These are phyloP conservation scores for Lipomyces japonicus DNA, from an alignment of 805 yeast species.

Conservation along the genomic window DNA sequence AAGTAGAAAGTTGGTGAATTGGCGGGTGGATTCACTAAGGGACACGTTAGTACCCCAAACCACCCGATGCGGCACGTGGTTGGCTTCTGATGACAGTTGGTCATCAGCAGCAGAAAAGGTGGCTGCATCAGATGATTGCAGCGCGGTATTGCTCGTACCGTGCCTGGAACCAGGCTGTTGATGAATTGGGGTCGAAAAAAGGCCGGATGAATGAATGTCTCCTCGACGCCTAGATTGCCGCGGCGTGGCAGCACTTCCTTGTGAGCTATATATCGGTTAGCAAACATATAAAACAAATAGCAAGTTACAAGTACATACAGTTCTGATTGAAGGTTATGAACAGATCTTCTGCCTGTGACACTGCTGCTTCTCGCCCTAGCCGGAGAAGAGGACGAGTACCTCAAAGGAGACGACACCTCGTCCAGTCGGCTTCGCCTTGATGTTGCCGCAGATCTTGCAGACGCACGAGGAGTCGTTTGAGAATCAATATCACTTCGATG, in stretches of 20 bases:
- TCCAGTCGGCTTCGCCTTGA: slow-evolving; percentile 15
- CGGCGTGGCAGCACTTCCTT: slow-evolving; percentile 9
- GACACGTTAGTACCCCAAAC: slow-evolving; percentile 99
- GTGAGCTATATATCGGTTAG: slow-evolving; percentile 1
- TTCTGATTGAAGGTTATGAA: slow-evolving; percentile 19
- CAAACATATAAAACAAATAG: too few relatives aligned
- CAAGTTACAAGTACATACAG: slow-evolving; percentile 1
- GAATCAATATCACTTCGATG: not conserved
- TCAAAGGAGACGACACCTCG: slow-evolving; percentile 24
- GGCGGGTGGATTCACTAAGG: slow-evolving; percentile 77
- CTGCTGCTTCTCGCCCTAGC: slow-evolving; percentile 17
- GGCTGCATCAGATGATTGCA: slow-evolving; percentile 18
- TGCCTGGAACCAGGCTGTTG: slow-evolving; percentile 31
- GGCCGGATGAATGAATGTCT: slow-evolving; percentile 69
- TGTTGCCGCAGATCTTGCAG: not conserved
- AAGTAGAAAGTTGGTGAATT: slow-evolving; percentile 78
- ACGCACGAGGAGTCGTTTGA: slow-evolving; percentile 13
- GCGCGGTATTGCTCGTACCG: slow-evolving; percentile 6
- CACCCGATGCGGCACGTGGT: slow-evolving; percentile 46
- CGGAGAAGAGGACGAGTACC: slow-evolving; percentile 25
- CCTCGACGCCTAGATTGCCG: slow-evolving; percentile 49
- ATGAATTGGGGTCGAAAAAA: slow-evolving; percentile 65
- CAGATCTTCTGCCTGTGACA: slow-evolving; percentile 2
- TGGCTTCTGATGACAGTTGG: slow-evolving; percentile 30
- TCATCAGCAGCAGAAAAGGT: slow-evolving; percentile 21